Evolutionary conservation across 2,329 filamentous ascomycete species (phyloP).

Genomic region (Curvularia hawaiiensis): DNA sequence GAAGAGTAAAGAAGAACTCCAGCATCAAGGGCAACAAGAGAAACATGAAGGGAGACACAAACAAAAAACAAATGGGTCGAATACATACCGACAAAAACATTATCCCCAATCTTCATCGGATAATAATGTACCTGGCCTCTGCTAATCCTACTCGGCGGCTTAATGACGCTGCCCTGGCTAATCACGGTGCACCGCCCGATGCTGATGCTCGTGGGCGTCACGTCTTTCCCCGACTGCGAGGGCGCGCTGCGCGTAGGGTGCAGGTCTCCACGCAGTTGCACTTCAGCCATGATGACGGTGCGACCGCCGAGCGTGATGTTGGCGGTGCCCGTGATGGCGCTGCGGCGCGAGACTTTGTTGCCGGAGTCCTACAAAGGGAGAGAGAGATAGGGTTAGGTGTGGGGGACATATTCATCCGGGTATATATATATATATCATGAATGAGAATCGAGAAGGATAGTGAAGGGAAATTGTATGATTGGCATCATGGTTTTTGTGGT

Average conservation of each 20-base stretch:
- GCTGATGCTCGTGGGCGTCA: slow-evolving; percentile 66
- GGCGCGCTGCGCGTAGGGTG: slow-evolving; percentile 46
- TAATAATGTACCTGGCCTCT: slow-evolving; percentile 79
- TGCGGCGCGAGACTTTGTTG: slow-evolving; percentile 95
- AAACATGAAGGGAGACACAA: neutral
- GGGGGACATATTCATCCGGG: neutral
- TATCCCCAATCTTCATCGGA: slow-evolving; percentile 90
- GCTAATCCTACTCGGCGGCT: slow-evolving; percentile 82
- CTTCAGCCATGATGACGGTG: slow-evolving; percentile 94
- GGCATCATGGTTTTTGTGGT: neutral
- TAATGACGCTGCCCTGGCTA: slow-evolving; percentile 75
- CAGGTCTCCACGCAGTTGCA: slow-evolving; percentile 92
- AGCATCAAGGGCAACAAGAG: neutral
- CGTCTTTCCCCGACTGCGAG: slow-evolving; percentile 39
- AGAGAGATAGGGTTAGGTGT: neutral
- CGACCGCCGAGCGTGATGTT: slow-evolving; percentile 96
- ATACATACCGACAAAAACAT: slow-evolving; percentile 83
- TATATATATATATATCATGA: no score
- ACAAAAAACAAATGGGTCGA: neutral
- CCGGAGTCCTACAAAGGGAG: slow-evolving; percentile 75
- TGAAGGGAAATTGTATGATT: neutral
- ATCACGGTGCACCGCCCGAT: slow-evolving; percentile 94
- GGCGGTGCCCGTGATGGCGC: slow-evolving; percentile 89
- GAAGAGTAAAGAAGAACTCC: neutral
- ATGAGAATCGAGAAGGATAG: neutral